Evolutionary conservation across 2,329 filamentous ascomycete species (phyloP).

Genomic region (Fusarium poae): DNA sequence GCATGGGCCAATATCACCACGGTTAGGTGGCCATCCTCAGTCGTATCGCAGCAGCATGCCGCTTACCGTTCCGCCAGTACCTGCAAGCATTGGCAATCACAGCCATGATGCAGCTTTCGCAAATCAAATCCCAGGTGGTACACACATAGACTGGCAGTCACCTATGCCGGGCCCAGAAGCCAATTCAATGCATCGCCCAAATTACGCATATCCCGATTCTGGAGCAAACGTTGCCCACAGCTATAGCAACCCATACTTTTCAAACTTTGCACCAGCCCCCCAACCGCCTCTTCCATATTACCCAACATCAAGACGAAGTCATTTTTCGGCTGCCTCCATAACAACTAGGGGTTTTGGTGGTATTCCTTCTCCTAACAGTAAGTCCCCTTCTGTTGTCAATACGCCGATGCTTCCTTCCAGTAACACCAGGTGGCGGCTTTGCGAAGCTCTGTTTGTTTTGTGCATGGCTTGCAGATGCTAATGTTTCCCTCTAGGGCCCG

Average conservation of each 20-base stretch:
- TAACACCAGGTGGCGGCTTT: constrained; percentile 13
- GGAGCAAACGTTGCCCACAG: constrained; percentile 40
- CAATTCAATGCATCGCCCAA: constrained; percentile 42
- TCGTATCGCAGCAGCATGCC: constrained; percentile 33
- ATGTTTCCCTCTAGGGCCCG: constrained; percentile 37
- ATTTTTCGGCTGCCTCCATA: constrained; percentile 31
- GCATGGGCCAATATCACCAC: constrained; percentile 29
- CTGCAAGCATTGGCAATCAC: constrained; percentile 18
- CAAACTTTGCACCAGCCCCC: constrained; percentile 32
- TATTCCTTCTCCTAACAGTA: constrained; percentile 43
- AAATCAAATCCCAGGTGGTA: constrained; percentile 40
- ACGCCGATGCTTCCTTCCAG: neutral
- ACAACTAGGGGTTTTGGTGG: constrained; percentile 39
- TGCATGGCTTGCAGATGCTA: constrained; percentile 11
- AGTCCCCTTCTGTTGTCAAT: constrained; percentile 16
- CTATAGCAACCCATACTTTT: constrained; percentile 24
- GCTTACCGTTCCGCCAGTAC: constrained; percentile 12
- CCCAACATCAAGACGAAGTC: constrained; percentile 31
- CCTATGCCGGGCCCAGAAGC: constrained; percentile 35
- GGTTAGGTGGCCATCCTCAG: constrained; percentile 26
- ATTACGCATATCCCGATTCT: constrained; percentile 37
- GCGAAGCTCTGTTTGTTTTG: constrained; percentile 12
- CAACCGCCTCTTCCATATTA: constrained; percentile 36
- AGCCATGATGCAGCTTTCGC: constrained; percentile 39
- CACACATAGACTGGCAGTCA: constrained; percentile 40